Conservation (phyloP, 2,329 filamentous ascomycete genomes). For the Ceratocystis diversiconidia region DNA sequence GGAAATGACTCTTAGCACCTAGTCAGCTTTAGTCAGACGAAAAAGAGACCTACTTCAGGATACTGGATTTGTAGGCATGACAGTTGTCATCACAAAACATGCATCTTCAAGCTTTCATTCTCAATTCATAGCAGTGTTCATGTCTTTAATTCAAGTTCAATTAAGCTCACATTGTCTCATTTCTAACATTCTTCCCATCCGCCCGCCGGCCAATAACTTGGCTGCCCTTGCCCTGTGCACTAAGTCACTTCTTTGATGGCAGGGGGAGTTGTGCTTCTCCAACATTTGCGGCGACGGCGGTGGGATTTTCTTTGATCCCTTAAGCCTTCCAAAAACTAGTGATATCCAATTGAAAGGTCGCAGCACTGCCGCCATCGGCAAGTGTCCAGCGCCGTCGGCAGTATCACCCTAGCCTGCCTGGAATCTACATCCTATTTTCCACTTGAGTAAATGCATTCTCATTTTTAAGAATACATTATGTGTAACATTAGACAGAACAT, state of each 20-base stretch:
- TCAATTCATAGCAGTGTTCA: background rate
- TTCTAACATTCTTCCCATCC: background rate
- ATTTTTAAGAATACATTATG: background rate
- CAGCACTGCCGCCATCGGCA: background rate
- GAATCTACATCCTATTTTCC: background rate
- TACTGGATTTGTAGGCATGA: too few species aligned
- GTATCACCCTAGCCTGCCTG: background rate
- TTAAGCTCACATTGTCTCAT: slow-evolving; percentile 4
- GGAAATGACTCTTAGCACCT: background rate
- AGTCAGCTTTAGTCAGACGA: background rate
- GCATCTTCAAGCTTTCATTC: too few species aligned
- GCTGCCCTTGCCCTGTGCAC: slow-evolving; percentile 6
- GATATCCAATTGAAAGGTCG: background rate
- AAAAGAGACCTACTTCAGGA: background rate
- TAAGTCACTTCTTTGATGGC: background rate
- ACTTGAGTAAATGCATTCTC: background rate
- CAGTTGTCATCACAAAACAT: too few species aligned
- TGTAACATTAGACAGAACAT: background rate
- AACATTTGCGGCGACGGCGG: background rate
- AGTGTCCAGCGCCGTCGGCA: background rate
- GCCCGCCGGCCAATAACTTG: background rate
- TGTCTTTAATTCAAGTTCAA: background rate
- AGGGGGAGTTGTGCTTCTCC: background rate
- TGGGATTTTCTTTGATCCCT: background rate
- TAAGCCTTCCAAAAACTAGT: background rate